Evolutionary conservation across 2,329 filamentous ascomycete species (phyloP).

Genomic region (Sporothrix euskadiensis): DNA sequence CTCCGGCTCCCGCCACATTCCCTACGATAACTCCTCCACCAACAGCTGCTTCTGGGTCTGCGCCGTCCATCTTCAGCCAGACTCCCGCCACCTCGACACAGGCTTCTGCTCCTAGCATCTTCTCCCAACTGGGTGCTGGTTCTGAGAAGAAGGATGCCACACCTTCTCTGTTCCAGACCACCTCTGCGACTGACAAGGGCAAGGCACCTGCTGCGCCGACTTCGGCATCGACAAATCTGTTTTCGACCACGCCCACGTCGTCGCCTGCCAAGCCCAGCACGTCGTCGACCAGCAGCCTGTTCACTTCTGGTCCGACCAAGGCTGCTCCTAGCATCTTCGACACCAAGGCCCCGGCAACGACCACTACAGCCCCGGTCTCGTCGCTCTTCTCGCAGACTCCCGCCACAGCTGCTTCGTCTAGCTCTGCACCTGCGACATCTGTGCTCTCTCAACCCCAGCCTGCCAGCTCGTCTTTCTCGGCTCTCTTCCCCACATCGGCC

Average conservation of each 20-base stretch:
- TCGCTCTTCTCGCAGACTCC: not conserved
- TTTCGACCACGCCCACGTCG: not conserved
- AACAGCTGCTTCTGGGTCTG: not conserved
- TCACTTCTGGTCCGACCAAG: not conserved
- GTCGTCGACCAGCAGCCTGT: not conserved
- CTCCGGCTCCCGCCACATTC: not conserved
- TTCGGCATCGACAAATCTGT: not conserved
- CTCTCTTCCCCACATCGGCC: constrained; percentile 13
- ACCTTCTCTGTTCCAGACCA: constrained; percentile 8
- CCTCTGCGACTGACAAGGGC: constrained; percentile 1
- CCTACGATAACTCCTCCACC: not conserved
- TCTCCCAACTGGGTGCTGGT: not conserved
- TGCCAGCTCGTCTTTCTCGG: constrained; percentile 6
- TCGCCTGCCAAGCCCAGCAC: not conserved
- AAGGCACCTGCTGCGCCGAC: not conserved
- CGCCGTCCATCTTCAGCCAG: not conserved
- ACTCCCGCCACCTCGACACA: not conserved
- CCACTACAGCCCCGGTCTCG: not conserved
- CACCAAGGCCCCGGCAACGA: not conserved
- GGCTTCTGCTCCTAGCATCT: constrained; percentile 16
- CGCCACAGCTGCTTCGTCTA: not conserved
- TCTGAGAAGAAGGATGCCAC: not conserved
- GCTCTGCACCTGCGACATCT: not conserved
- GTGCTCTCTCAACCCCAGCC: not conserved
- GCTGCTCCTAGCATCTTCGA: constrained; percentile 13